Base-by-base conservation (phyloP, 1,139 yeast species). In the Blastobotrys proliferans region DNA sequence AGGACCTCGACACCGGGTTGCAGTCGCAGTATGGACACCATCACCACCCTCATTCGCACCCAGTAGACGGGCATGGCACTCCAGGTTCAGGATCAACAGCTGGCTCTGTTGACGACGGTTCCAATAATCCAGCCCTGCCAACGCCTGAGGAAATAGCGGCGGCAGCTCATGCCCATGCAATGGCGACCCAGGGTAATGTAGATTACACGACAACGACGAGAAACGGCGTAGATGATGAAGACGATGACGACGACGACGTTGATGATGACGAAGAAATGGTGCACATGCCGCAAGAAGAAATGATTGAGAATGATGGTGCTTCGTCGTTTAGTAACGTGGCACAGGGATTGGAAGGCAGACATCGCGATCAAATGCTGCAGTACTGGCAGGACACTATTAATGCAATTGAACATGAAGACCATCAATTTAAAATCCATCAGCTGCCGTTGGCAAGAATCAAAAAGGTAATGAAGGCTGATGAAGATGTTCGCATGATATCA, bases 401-500 rank as follows among this genome's bases (percentile, higher is more conserved):
- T 62, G 78, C 83, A 46, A 87, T 92, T 43, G 98, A 92, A 64
- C 83, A 81, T 53, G 90, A 82, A 52, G 90, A 83, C 48, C 95
- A 83, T 61, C 95, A 88, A 63, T 92, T 92, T 67, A 88, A 87
- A 63, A 84, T 86, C 53, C 97, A 94, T 63, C 96, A 90, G 52
- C 70, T 92, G 50, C 98, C 98, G 13, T 70, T 92, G 44, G 97
- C 98, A 2, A 74, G 98, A 54, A 92, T 92, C 55, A 90, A 92
- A 57, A 83, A 83, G 62, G 97, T 92, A 41, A 92, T 92, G 97
- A 92, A 92, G 64, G 90, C 97, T 0, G 98, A 92, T 61, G 96
- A 88, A 60, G 97, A 90, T 53, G 97, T 92, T 41, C 77, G 90
- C 52, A 92, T 92, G 98, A 92, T 92, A 47, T 81, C 94, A 53